Percentiles rank a stretch among this genome's conserved stretches.
Conservation (phyloP, 1,284 basidiomycete genomes). For the Boletus mariae region DNA sequence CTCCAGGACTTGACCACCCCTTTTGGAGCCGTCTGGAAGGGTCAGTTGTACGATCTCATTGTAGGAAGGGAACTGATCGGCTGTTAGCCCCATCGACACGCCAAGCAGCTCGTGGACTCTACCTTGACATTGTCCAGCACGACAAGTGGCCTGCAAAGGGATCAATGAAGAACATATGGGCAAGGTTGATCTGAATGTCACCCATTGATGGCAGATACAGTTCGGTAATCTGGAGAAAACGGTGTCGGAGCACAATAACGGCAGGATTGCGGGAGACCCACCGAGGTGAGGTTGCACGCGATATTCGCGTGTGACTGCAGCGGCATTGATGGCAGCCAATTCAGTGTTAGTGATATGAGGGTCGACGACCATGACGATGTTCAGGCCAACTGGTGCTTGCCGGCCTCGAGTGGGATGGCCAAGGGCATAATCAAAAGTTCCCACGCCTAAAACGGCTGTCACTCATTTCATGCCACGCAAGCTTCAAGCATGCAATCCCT, state of each 20-base stretch:
- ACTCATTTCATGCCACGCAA: not conserved
- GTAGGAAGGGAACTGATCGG: slow-evolving; percentile 89
- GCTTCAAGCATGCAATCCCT: not conserved
- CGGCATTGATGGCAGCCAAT: slow-evolving; percentile 80
- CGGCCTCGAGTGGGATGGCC: slow-evolving; percentile 9
- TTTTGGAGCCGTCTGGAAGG: slow-evolving; percentile 91
- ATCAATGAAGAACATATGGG: slow-evolving; percentile 5
- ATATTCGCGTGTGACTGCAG: slow-evolving; percentile 82
- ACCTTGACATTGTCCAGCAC: slow-evolving; percentile 99
- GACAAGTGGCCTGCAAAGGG: slow-evolving; percentile 74
- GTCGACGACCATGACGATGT: slow-evolving; percentile 45
- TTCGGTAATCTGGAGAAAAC: slow-evolving; percentile 76
- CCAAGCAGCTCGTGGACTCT: slow-evolving; percentile 20
- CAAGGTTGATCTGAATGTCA: slow-evolving; percentile 36
- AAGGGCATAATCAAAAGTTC: slow-evolving; percentile 14
- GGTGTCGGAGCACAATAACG: slow-evolving; percentile 9
- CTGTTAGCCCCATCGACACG: slow-evolving; percentile 14
- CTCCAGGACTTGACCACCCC: slow-evolving; percentile 97
- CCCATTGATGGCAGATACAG: slow-evolving; percentile 97
- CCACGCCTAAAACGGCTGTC: slow-evolving; percentile 20
- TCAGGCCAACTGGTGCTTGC: slow-evolving; percentile 6
- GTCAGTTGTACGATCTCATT: slow-evolving; percentile 98
- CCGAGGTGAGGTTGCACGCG: slow-evolving; percentile 88
- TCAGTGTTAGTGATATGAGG: slow-evolving; percentile 70
- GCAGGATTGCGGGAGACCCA: slow-evolving; percentile 38